Evolutionary conservation across 2,329 filamentous ascomycete species (phyloP).

Genomic region (Drechslerella coelobrocha): DNA sequence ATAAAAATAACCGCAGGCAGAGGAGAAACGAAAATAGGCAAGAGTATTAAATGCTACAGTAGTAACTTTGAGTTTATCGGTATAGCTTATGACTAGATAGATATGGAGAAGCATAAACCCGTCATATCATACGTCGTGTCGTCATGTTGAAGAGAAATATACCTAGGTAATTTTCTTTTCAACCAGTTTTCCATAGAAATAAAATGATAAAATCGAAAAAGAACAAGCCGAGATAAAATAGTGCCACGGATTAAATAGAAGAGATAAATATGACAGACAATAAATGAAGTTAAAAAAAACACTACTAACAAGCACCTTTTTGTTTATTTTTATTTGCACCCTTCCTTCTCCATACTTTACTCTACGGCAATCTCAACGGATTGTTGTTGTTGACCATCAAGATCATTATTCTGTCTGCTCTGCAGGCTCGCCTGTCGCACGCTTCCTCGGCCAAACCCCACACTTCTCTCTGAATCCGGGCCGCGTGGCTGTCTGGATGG

Average conservation of each 20-base stretch:
- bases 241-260: conserved; percentile 38
- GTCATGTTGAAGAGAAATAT: conserved; percentile 47
- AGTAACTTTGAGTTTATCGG: conserved; percentile 11
- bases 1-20: conserved; percentile 44
- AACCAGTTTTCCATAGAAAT: conserved; percentile 22
- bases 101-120: conserved; percentile 41
- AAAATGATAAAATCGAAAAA: conserved; percentile 23
- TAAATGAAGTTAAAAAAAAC: conserved; percentile 29
- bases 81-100: conserved; percentile 16
- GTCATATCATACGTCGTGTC: conserved; percentile 30
- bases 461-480: conserved; percentile 55
- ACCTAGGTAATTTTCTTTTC: conserved; percentile 21
- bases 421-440: conserved; percentile 34
- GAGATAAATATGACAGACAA: conserved; percentile 46
- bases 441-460: conserved; percentile 54
- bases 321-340: conserved; percentile 25
- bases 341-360: conserved; percentile 50
- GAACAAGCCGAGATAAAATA: conserved; percentile 15
- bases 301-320: conserved; percentile 32
- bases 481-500: conserved; percentile 55
- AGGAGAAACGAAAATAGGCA: conserved; percentile 3
- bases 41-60: conserved; percentile 41
- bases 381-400: conserved; percentile 48
- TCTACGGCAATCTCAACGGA: conserved; percentile 56
- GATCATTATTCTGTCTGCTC: conserved; percentile 43